A percentile compares a stretch with the other conserved stretches of the same genome.
Conservation (phyloP, 495 filamentous ascomycete species). For the Neurospora sp. region DNA sequence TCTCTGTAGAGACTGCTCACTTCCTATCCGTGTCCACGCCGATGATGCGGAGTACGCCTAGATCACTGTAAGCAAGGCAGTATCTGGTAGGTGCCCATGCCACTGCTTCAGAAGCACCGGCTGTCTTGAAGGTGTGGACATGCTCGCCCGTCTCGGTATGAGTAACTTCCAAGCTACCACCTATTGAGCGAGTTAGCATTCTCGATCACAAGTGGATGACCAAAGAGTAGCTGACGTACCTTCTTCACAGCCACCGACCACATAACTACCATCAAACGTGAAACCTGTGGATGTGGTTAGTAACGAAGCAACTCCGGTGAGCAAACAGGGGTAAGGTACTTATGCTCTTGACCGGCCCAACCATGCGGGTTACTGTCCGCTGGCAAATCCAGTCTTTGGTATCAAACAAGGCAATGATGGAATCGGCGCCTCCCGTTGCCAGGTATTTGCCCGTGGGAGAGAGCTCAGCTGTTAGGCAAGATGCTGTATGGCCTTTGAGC, state of each 20-base stretch:
- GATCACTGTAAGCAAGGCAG: constrained; percentile 80
- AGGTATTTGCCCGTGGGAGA: constrained; percentile 71
- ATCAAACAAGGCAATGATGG: constrained; percentile 83
- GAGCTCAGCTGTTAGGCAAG: constrained; percentile 60
- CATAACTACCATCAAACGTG: constrained; percentile 81
- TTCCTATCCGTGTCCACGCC: constrained; percentile 43
- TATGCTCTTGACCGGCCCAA: constrained; percentile 72
- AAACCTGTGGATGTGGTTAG: constrained; percentile 40
- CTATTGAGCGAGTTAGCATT: constrained; percentile 15
- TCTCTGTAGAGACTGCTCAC: constrained; percentile 10
- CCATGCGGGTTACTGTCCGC: constrained; percentile 65
- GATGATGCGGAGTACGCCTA: constrained; percentile 72
- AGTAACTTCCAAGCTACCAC: constrained; percentile 56
- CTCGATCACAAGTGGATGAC: background rate
- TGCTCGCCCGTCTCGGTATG: constrained; percentile 84
- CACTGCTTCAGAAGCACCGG: constrained; percentile 53
- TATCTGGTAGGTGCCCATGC: constrained; percentile 89
- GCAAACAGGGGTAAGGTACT: constrained; percentile 31
- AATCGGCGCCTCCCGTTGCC: constrained; percentile 82
- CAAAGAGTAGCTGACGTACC: constrained; percentile 29
- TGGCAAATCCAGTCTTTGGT: constrained; percentile 86
- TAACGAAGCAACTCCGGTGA: constrained; percentile 6
- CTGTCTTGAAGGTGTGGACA: constrained; percentile 68
- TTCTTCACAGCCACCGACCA: constrained; percentile 80
- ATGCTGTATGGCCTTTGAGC: constrained; percentile 74